Evolutionary conservation across 805 yeast genomes (phyloP), one percentile per base, ranked within the genome.

Genomic region (Candida rishiriensis): DNA sequence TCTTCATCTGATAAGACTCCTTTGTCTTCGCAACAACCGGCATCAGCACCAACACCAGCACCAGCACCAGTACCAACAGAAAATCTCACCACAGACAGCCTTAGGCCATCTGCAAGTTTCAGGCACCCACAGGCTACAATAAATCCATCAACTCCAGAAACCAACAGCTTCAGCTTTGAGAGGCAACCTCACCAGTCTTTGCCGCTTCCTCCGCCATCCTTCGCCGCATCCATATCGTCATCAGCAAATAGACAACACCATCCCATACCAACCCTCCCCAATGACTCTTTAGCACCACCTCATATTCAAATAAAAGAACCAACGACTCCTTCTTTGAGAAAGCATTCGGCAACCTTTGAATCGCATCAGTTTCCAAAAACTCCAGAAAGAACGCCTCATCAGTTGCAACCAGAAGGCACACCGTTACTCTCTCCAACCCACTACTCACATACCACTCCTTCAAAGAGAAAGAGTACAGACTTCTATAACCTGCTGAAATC

Each of bases 401-500:
- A 49, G 43, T 49, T 48, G 36, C 52, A 47, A 34, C 51, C 54
- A 6, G 66, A 64, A 21, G 61, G 55, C 13, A 64, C 69, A 1
- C 69, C 68, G 2, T 49, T 65, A 38, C 41, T 58, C 32, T 64
- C 70, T 2, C 69, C 70, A 3, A 55, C 64, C n/a, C 41, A 54
- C 11, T 16, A 45, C 34, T 34, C 46, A 10, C n/a, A 10, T 28
- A 30, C 53, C 32, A 55, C 69, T 2, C 64, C 68, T 3, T 56
- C 61, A 21, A 64, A 63, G 43, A 49, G 69, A 16, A 54, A 55
- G 16, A 57, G 63, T 34, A 60, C 63, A 2, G 71, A 66, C 48
- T 64, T 66, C 34, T 66, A 66, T 49, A 50, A 60, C 29, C 51
- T 66, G 15, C 49, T 66, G 16, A 65, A 62, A 47, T 63, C 70